A percentile compares a stretch with the other conserved stretches of the same genome.
Conservation (phyloP, 2,329 filamentous ascomycete genomes). For the Fusarium sp. region DNA sequence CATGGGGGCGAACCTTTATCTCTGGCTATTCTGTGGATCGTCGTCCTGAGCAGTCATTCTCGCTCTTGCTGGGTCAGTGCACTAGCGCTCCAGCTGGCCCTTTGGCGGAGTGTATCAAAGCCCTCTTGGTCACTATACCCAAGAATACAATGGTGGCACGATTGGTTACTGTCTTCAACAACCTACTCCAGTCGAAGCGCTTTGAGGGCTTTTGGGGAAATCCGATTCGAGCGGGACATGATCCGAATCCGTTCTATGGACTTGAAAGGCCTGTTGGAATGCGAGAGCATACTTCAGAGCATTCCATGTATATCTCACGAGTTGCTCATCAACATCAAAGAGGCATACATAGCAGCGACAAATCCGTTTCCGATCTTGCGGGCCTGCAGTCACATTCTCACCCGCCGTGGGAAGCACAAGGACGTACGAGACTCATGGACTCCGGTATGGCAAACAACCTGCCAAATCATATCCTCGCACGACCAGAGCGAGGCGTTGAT, state of each 20-base stretch:
- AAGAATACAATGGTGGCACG: conserved; percentile 33
- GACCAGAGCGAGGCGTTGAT: conserved; percentile 27
- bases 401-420: conserved; percentile 35
- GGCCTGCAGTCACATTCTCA: fast-evolving
- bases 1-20: conserved; percentile 39
- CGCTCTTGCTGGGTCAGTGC: conserved; percentile 31
- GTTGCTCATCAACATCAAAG: fast-evolving
- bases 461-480: conserved; percentile 30
- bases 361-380: fast-evolving
- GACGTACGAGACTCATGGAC: conserved; percentile 33
- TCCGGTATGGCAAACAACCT: conserved; percentile 41
- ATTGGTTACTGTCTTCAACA: conserved; percentile 3
- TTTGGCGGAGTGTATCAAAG: conserved; percentile 32
- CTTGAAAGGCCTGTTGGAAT: not conserved
- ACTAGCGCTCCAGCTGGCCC: conserved; percentile 37
- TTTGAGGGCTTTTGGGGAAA: conserved; percentile 39
- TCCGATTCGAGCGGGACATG: conserved; percentile 38
- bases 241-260: conserved; percentile 41
- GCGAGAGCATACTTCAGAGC: not conserved
- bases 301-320: fast-evolving
- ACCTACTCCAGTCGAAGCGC: conserved; percentile 17
- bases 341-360: fast-evolving
- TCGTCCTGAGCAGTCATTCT: conserved; percentile 34
- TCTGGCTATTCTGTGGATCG: conserved; percentile 35
- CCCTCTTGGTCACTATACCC: conserved; percentile 23